A percentile compares a stretch with the other conserved stretches of the same genome.
These are phyloP conservation scores for Zea luxurians DNA, from an alignment of 176 grass and related monocot genomes.

Conservation along the genomic window DNA sequence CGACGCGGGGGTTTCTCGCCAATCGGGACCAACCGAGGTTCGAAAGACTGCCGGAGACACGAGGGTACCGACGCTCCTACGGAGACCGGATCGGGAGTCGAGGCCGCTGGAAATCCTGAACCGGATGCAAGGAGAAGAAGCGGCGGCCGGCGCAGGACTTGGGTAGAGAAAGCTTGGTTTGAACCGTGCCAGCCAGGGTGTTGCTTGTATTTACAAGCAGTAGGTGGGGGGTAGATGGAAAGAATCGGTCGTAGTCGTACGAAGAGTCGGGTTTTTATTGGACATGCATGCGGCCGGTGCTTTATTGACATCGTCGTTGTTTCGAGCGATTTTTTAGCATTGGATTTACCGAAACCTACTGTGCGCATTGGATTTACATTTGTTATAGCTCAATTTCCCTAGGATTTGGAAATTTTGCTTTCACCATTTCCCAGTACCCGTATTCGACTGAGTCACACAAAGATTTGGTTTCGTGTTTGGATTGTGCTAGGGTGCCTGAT, in stretches of 20 bases:
- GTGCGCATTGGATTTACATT: no score
- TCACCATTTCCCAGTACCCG: no score
- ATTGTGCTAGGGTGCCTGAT: no score
- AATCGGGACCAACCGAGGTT: not conserved
- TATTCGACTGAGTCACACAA: no score
- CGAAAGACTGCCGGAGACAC: slow-evolving; percentile 4
- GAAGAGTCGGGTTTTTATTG: not conserved
- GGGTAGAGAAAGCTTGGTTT: slow-evolving; percentile 28
- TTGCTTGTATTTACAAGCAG: slow-evolving; percentile 26
- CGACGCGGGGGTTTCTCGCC: not conserved
- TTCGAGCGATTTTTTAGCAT: no score
- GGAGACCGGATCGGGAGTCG: not conserved
- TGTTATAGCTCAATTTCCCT: no score
- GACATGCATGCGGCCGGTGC: not conserved
- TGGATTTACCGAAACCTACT: no score
- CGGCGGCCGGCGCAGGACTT: slow-evolving; percentile 27
- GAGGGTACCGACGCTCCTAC: not conserved
- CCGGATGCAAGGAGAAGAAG: slow-evolving; percentile 35
- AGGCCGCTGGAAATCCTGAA: slow-evolving; percentile 23
- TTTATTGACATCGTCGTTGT: no score
- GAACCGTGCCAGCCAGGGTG: not conserved
- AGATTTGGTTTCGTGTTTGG: no score
- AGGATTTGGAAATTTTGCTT: no score
- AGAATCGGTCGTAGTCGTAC: slow-evolving; percentile 19
- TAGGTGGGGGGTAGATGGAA: slow-evolving; percentile 35